These are phyloP conservation scores for Vitis riparia DNA, from an alignment of 164 flowering plant genomes.

Conservation along the genomic window DNA sequence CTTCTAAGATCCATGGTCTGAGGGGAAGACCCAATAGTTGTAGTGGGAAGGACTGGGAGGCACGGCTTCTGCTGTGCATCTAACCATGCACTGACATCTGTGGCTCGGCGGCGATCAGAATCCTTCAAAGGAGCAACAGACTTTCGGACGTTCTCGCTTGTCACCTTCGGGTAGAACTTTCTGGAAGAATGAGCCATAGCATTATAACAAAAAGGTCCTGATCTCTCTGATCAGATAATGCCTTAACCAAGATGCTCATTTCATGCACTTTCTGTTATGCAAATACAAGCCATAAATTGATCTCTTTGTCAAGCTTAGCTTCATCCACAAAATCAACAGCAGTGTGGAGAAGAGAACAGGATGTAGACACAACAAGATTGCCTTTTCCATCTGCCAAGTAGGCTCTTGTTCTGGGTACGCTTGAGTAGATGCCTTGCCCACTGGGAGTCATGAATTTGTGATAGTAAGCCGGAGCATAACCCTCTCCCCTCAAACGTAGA, in stretches of 20 bases:
- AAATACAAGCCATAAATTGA: neutral
- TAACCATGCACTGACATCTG: constrained; percentile 15
- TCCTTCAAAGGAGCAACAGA: constrained; percentile 3
- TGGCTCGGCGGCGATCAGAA: constrained; percentile 1
- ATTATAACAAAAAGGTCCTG: neutral
- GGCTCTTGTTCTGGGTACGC: too few species aligned
- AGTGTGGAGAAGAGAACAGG: constrained; percentile 2
- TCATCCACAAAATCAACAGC: neutral
- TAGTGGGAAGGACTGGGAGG: constrained; percentile 31
- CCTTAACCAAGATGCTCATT: neutral
- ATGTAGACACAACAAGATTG: constrained; percentile 1
- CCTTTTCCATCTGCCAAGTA: neutral
- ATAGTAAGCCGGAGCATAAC: too few species aligned
- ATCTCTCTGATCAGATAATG: neutral
- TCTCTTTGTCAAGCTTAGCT: neutral
- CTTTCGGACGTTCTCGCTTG: neutral
- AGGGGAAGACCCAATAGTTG: constrained; percentile 32
- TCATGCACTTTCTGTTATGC: neutral
- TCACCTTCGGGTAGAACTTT: neutral
- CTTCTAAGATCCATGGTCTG: constrained; percentile 33
- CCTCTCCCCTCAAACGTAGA: too few species aligned
- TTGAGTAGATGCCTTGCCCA: too few species aligned
- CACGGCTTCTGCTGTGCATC: constrained; percentile 30
- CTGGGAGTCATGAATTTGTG: too few species aligned
- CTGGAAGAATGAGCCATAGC: neutral